These are phyloP conservation scores for Nannizzia gypsea DNA, from an alignment of 2,329 filamentous ascomycete genomes.

Conservation along the genomic window DNA sequence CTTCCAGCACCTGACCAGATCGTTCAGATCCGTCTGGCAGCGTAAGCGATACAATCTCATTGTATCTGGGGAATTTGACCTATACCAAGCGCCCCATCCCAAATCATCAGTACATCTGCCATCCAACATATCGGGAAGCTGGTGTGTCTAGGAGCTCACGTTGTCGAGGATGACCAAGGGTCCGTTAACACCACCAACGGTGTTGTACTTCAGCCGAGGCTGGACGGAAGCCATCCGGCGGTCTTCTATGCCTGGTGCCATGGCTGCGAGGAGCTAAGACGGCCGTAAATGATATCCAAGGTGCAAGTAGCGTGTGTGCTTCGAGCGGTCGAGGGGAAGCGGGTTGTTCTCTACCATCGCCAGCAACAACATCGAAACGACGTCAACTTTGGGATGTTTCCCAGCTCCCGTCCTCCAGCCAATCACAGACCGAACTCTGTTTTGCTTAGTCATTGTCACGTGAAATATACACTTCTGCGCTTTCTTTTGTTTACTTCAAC, in stretches of 20 bases:
- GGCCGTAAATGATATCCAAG: not conserved
- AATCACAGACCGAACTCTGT: not conserved
- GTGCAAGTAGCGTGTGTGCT: not conserved
- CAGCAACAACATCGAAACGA: not conserved
- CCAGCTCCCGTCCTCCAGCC: not conserved
- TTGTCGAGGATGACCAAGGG: conserved; percentile 96
- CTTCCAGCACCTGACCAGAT: conserved; percentile 92
- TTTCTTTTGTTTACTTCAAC: not conserved
- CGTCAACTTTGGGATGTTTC: not conserved
- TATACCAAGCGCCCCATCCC: conserved; percentile 27
- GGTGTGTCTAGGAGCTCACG: conserved; percentile 43
- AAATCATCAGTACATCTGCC: not conserved
- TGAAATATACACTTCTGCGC: not conserved
- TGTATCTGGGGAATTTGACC: conserved; percentile 96
- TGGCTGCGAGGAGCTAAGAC: conserved; percentile 16
- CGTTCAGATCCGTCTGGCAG: conserved; percentile 89
- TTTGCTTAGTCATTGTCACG: not conserved
- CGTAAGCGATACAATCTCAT: conserved; percentile 94
- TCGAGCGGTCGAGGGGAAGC: not conserved
- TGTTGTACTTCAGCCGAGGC: conserved; percentile 86
- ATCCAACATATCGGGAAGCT: not conserved
- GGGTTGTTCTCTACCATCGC: not conserved
- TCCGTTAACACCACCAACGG: conserved; percentile 93
- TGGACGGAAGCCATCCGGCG: conserved; percentile 44
- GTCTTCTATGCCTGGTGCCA: conserved; percentile 33